Conservation (phyloP, 2,329 filamentous ascomycete species). For the Nigrospora osmanthi region DNA sequence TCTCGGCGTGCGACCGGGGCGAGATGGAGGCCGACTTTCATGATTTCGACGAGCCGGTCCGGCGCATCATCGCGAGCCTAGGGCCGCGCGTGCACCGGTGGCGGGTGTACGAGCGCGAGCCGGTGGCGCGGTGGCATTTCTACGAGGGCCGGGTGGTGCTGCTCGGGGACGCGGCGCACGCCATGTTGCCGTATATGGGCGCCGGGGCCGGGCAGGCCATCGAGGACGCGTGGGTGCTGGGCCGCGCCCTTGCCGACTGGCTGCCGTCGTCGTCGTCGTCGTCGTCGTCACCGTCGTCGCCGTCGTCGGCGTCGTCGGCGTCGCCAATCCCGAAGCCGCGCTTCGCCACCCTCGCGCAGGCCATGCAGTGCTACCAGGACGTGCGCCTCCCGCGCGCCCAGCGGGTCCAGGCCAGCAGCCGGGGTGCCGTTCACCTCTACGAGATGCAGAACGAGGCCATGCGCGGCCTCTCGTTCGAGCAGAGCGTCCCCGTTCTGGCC, state of each 20-base stretch:
- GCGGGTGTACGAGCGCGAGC: conserved; percentile 1
- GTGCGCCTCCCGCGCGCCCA: conserved; percentile 24
- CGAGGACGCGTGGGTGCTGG: conserved; percentile 25
- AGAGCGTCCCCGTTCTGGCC: conserved; percentile 22
- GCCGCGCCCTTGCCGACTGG: conserved; percentile 15
- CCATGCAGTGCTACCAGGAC: conserved; percentile 22
- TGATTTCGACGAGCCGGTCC: neutral
- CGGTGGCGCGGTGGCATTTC: conserved; percentile 1
- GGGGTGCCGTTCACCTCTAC: conserved; percentile 23
- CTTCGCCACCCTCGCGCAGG: conserved; percentile 11
- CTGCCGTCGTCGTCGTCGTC: conserved; percentile 1
- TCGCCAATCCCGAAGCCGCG: no score
- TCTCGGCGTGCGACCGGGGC: neutral
- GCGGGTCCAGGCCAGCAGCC: conserved; percentile 19
- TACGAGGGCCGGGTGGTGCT: conserved; percentile 26
- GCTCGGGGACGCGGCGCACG: conserved; percentile 40
- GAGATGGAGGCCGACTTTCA: neutral
- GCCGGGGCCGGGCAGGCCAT: conserved; percentile 37
- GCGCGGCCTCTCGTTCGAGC: conserved; percentile 22
- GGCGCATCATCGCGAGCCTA: neutral
- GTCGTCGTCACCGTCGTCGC: neutral
- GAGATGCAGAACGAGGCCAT: conserved; percentile 25
- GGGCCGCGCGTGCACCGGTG: neutral
- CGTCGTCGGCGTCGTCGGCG: no score
- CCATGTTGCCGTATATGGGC: conserved; percentile 35